These are phyloP conservation scores for Exophiala calicioides DNA, from an alignment of 2,329 filamentous ascomycete species.

Conservation along the genomic window DNA sequence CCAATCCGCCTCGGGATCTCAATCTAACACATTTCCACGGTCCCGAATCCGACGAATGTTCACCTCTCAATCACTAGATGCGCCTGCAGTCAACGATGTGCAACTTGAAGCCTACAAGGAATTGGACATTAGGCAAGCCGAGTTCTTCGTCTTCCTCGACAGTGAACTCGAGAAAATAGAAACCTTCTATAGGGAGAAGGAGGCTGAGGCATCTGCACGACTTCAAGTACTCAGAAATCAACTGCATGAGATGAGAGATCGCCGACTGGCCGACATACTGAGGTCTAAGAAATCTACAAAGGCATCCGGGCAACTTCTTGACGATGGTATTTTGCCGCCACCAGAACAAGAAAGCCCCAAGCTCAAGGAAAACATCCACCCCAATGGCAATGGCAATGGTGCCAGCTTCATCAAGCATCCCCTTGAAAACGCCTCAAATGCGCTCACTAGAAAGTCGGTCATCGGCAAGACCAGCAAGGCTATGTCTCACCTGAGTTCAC, in stretches of 20 bases:
- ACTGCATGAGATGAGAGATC: constrained; percentile 88
- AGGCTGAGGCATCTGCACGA: constrained; percentile 76
- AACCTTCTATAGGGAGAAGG: constrained; percentile 82
- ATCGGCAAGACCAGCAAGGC: constrained; percentile 60
- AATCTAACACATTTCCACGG: constrained; percentile 33
- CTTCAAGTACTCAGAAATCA: constrained; percentile 74
- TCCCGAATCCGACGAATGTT: constrained; percentile 46
- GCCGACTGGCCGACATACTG: constrained; percentile 71
- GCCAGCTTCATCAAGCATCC: constrained; percentile 34
- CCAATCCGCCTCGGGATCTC: constrained; percentile 25
- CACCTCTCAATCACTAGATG: constrained; percentile 34
- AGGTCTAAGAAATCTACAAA: constrained; percentile 7
- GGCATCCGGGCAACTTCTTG: not conserved
- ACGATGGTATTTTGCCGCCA: constrained; percentile 1
- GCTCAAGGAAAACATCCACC: constrained; percentile 30
- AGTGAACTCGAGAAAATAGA: constrained; percentile 88
- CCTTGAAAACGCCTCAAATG: constrained; percentile 48
- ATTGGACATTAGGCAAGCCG: constrained; percentile 71
- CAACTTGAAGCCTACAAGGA: constrained; percentile 61
- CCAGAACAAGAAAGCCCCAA: constrained; percentile 18
- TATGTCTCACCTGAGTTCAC: constrained; percentile 47
- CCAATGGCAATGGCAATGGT: constrained; percentile 32
- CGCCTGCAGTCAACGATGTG: constrained; percentile 47
- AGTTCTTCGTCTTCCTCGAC: constrained; percentile 86
- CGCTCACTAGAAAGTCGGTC: constrained; percentile 44